These are phyloP conservation scores for Phytopythium cucurbitacearum DNA, from an alignment of 352 stramenopile genomes.

Conservation along the genomic window DNA sequence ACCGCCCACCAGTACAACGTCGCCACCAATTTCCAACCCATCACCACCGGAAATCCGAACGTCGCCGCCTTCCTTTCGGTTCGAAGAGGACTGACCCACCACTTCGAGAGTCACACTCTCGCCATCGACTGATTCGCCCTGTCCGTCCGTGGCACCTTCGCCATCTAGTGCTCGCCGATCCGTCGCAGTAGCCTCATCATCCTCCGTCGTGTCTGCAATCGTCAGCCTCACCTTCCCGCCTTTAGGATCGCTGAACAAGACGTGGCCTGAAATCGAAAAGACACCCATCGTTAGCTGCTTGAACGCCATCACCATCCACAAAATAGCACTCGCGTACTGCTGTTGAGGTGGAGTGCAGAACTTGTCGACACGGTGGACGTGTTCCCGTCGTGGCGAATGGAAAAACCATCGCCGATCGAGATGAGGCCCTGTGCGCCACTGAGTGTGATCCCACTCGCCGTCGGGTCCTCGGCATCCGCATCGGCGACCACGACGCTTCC, in stretches of 20 bases:
- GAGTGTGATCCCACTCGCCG: conserved; percentile 38
- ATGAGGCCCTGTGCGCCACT: conserved; percentile 32
- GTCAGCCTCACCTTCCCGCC: conserved; percentile 22
- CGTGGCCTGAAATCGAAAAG: neutral
- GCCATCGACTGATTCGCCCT: conserved; percentile 7
- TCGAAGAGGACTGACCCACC: conserved; percentile 43
- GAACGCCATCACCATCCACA: neutral
- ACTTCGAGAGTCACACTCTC: conserved; percentile 41
- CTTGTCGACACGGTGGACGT: conserved; percentile 34
- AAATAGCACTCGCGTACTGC: conserved; percentile 15
- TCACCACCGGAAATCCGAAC: conserved; percentile 51
- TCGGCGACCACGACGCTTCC: conserved; percentile 50
- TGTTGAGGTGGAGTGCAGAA: conserved; percentile 43
- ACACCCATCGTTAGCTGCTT: neutral
- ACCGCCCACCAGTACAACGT: conserved; percentile 44
- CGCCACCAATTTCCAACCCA: conserved; percentile 35
- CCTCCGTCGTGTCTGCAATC: conserved; percentile 11
- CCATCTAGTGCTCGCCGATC: conserved; percentile 5
- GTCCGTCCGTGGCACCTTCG: conserved; percentile 9
- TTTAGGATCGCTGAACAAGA: conserved; percentile 15
- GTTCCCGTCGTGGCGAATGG: conserved; percentile 41
- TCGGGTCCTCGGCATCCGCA: conserved; percentile 37
- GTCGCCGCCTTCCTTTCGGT: conserved; percentile 40
- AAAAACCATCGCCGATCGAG: conserved; percentile 33
- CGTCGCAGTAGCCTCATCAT: neutral